Base-by-base conservation (phyloP, 2,329 filamentous ascomycete species). In the Nothopassalora personata region DNA sequence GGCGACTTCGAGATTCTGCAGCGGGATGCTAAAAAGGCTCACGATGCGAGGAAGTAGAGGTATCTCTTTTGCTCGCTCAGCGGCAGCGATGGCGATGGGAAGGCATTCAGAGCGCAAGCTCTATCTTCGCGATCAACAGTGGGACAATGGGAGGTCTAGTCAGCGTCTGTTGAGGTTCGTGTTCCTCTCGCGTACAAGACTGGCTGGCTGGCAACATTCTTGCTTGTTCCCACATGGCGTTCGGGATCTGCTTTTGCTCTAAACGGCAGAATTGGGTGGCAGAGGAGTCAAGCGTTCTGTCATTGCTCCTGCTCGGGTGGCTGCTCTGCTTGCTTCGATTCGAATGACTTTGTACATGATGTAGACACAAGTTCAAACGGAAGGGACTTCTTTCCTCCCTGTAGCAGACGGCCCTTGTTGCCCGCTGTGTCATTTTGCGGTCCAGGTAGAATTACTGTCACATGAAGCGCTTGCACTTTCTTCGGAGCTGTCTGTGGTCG, bases 1-100 rank as follows among this genome's bases (percentile, higher is more conserved):
- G 86, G 86, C 1, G 83, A 87, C 64, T 72, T 87, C 62, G 85
- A 86, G 0, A 71, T 72, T 1, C 71, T 89, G 46, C 67, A 79
- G 45, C 79, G 80, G 49, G 79, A 81, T 15, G 86, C 86, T n/a
- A 76, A 76, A 70, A 76, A 75, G 64, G 81, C 80, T 15, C 74
- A 74, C 66, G 74, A 79, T 53, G 75, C 64, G 36, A 72, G 69
- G 57, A 72, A 71, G 55, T 67, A 79, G 60, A 73, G 79, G 1
- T 71, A 74, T 23, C 23, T 23, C 23, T 23, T 23, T 23, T 23
- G 23, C 23, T 23, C 23, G 23, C 23, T 23, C 23, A 23, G 23
- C 23, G 23, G 23, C 23, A 23, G 23, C 23, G 23, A 23, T 23
- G 23, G 23, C 23, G 23, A 23, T 23, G 23, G 23, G 23, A 23